Conservation (phyloP, 2,329 filamentous ascomycete genomes). For the Ceratocystis albifundus region DNA sequence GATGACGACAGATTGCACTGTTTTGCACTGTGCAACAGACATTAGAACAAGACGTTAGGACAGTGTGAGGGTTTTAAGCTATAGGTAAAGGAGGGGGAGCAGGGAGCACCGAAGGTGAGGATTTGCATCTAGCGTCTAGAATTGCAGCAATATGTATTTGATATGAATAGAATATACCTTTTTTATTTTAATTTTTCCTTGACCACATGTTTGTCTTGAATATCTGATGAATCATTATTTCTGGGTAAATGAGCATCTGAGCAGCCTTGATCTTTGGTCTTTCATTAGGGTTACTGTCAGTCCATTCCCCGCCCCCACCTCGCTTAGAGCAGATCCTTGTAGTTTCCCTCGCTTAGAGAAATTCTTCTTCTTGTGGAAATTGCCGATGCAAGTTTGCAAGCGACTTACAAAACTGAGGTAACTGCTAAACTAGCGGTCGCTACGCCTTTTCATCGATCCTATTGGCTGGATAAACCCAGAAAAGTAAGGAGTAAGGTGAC, state of each 20-base stretch:
- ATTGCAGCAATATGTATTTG: neutral
- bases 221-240: neutral
- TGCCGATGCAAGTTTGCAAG: too few relatives aligned
- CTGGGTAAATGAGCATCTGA: neutral
- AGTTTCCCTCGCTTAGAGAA: too few relatives aligned
- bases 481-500: too few relatives aligned
- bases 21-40: neutral
- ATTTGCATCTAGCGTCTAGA: constrained; percentile 4
- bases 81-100: neutral
- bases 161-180: constrained; percentile 7
- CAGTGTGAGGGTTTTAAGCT: neutral
- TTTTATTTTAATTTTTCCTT: neutral
- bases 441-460: too few relatives aligned
- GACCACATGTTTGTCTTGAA: too few relatives aligned
- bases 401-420: too few relatives aligned
- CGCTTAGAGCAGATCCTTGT: too few relatives aligned
- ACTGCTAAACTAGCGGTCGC: too few relatives aligned
- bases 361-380: too few relatives aligned
- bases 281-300: neutral
- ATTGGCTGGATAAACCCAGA: too few relatives aligned
- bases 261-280: neutral
- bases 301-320: too few relatives aligned
- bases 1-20: neutral
- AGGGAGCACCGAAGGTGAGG: neutral
- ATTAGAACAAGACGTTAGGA: neutral